phyloP scores from a whole-genome alignment of 2,329 filamentous ascomycete genomes.

The Hypoxylon sp. region DNA sequence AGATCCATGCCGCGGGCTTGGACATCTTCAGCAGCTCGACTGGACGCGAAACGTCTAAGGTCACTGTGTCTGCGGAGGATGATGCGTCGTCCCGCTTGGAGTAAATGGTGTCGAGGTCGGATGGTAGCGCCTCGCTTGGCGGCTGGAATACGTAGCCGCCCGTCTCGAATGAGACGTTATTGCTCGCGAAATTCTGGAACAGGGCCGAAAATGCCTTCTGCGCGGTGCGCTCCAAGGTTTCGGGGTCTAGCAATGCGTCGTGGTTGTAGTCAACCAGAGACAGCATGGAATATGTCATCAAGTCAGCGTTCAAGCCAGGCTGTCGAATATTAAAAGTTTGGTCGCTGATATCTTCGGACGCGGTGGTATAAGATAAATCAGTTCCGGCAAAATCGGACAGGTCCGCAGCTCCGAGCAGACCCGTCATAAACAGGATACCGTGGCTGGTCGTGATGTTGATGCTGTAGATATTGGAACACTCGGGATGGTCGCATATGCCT shows the following conservation, averaged over 20 bases:
- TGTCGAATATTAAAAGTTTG: constrained; percentile 32
- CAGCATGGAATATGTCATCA: constrained; percentile 33
- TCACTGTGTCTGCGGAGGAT: not conserved
- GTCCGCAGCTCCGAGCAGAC: constrained; percentile 25
- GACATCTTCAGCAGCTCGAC: constrained; percentile 30
- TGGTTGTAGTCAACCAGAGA: constrained; percentile 27
- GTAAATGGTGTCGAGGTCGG: constrained; percentile 2
- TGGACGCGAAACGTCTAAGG: constrained; percentile 14
- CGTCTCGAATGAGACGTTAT: constrained; percentile 8
- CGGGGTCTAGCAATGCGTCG: constrained; percentile 13
- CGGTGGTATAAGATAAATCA: not conserved
- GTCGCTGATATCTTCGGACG: constrained; percentile 14
- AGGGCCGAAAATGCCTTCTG: constrained; percentile 25
- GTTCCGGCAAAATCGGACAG: constrained; percentile 9
- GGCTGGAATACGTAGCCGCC: constrained; percentile 25
- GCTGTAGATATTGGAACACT: not conserved
- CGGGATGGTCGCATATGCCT: not conserved
- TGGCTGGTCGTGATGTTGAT: constrained; percentile 27
- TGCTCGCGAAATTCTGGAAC: constrained; percentile 30
- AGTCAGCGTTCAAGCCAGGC: constrained; percentile 25
- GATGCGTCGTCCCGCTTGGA: not conserved
- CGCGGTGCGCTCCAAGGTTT: constrained; percentile 15
- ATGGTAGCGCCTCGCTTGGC: constrained; percentile 3
- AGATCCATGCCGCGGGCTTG: constrained; percentile 26
- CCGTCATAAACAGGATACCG: constrained; percentile 22